Evolutionary conservation across 2,329 filamentous ascomycete genomes (phyloP), one percentile per base, ranked within the genome.

Genomic region (Aspergillus clavatus): DNA sequence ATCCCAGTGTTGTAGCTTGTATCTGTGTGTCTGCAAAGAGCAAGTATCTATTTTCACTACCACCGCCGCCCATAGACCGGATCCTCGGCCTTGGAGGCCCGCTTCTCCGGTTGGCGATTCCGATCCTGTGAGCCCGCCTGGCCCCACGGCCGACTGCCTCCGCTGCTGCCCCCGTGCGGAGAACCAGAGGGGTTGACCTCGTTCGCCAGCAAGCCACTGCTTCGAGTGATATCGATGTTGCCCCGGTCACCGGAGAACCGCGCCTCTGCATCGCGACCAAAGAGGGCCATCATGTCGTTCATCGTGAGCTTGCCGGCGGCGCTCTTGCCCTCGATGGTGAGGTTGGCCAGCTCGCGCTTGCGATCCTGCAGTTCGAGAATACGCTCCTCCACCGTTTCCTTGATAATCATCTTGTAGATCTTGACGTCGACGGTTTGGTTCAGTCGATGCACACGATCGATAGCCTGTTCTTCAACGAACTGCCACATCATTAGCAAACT

Each of bases 401-500:
- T 80, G 50, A 98, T 84, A 2, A 89, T 95, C 58, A 98, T 81
- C 60, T 93, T 94, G 75, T 95, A 98, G 52, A 98, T 89, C 45
- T 91, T 82, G 26, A 98, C 93, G 62, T 97, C 90, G 31, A 91
- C 79, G 1, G 89, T 96, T 69, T 98, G 93, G 31, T 95, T 97
- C 42, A 98, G 84, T n/a, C 93, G 89, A 65, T 98, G 93, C 21
- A 98, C 93, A 43, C 93, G 89, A 68, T 98, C 93, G 57, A 98
- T 98, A 39, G 93, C 93, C 75, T 98, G 93, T 67, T 98, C 93
- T 73, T 98, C 93, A 26, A 98, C 89, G 62, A 98, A 98, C 80
- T 87, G 56, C n/a, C 45, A 41, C 18, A 19, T 18, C 16, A 18
- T 35, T 35, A 35, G 31, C 19, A 10, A 18, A 18, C 12, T 5